These are phyloP conservation scores for Candida schatavii DNA, from an alignment of 805 yeast species.

Conservation along the genomic window DNA sequence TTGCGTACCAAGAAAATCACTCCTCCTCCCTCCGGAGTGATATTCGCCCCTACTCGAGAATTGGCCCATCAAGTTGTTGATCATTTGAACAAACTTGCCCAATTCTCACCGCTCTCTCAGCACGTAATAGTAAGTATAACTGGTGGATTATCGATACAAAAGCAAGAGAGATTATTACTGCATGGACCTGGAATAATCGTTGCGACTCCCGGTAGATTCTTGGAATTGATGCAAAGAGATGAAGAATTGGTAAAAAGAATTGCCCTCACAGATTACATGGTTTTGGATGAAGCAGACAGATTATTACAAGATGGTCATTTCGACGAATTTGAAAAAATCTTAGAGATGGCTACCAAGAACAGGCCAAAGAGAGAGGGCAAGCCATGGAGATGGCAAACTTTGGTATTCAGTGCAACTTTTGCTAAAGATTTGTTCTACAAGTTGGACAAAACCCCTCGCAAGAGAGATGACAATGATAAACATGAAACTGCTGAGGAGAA, in stretches of 20 bases:
- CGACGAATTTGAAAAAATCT: conserved; percentile 79
- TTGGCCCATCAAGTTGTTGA: conserved; percentile 89
- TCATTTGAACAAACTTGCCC: conserved; percentile 62
- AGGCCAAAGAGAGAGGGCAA: conserved; percentile 39
- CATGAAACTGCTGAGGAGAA: conserved; percentile 33
- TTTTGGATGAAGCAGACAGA: conserved; percentile 95
- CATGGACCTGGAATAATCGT: conserved; percentile 79
- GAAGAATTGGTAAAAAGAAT: conserved; percentile 41
- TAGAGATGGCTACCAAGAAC: conserved; percentile 57
- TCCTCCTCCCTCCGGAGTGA: conserved; percentile 63
- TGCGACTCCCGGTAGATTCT: conserved; percentile 93
- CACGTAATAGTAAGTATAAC: conserved; percentile 74
- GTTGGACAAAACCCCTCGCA: conserved; percentile 42
- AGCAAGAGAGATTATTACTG: conserved; percentile 77
- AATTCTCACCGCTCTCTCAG: conserved; percentile 48
- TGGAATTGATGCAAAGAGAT: conserved; percentile 72
- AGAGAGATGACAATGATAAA: conserved; percentile 20
- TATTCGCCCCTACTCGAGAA: conserved; percentile 95
- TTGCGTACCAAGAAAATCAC: conserved; percentile 16
- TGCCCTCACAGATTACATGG: conserved; percentile 50
- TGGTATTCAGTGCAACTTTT: conserved; percentile 95
- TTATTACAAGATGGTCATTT: conserved; percentile 94
- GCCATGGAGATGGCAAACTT: conserved; percentile 65
- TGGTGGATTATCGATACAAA: conserved; percentile 93
- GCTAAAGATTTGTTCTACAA: conserved; percentile 78